Base-by-base conservation (phyloP, 179 eudicot species). In the Beta lomatogona region DNA sequence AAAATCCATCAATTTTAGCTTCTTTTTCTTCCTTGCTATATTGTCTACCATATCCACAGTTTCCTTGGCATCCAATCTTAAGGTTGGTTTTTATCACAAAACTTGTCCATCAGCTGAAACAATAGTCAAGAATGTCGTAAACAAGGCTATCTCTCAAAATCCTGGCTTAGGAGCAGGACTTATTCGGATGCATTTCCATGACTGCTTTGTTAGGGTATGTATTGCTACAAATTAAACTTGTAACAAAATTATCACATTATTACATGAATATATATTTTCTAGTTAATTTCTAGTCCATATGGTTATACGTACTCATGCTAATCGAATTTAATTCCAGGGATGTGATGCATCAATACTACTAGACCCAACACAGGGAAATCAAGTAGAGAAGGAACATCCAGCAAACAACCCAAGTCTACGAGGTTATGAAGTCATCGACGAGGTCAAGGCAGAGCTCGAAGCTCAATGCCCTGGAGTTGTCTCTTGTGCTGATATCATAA, bases 151-250 rank as follows among this genome's bases (percentile, higher is more conserved):
- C 6, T n/a, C 74, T 0, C 58, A 55, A 9, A 78, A 88, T 64
- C 86, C 86, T 6, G 86, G 88, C 53, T 61, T 86, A 3, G 90
- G 81, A 54, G 86, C 88, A 2, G 84, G 80, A 7, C 80, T 88
- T 78, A 86, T 84, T 41, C 22, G 88, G 5, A 67, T 88, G 85
- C 87, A 86, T 82, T 86, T 86, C 44, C 88, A 88, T 46, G 87
- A 88, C 22, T 88, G 88, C 61, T 86, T 82, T 41, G 90, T 88
- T 9, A 85, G 88, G 85, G 90, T 88, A 85, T 2, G 70, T 61
- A 21, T 28, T 19, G 9, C 50, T 46, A 46, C 50, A 28, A 28
- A 28, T 28, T 28, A 46, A 46, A 46, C 50, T 46, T 46, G 50
- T 46, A 5, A 46, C 9, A 46, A 46, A 46, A 46, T 28, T 5